Evolutionary conservation across 2,329 filamentous ascomycete genomes (phyloP).

Genomic region (Eutypella sp.): DNA sequence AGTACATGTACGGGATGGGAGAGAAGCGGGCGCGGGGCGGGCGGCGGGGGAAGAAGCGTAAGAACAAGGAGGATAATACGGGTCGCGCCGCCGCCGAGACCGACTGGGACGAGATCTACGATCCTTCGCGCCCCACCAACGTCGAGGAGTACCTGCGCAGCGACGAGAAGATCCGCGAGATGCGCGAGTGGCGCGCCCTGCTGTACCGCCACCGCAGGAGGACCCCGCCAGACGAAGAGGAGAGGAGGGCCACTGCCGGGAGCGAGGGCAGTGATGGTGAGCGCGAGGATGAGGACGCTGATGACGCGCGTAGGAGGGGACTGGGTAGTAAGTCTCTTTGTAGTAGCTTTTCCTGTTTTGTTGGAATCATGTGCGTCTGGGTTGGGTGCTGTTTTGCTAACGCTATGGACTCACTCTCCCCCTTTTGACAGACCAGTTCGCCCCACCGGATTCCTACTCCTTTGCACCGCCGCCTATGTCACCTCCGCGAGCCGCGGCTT

Average conservation of each 20-base stretch:
- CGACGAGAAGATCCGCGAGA: slow-evolving; percentile 75
- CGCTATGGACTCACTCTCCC: background rate
- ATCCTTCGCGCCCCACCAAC: slow-evolving; percentile 75
- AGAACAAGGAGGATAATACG: slow-evolving; percentile 69
- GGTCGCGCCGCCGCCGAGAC: slow-evolving; percentile 52
- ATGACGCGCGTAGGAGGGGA: background rate
- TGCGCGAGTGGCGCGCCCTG: slow-evolving; percentile 78
- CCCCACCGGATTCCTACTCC: slow-evolving; percentile 51
- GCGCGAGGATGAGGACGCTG: slow-evolving; percentile 15
- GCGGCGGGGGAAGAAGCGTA: slow-evolving; percentile 60
- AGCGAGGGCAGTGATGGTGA: slow-evolving; percentile 29
- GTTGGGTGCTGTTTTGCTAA: slow-evolving; percentile 7
- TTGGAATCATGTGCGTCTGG: background rate
- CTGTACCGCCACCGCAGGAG: slow-evolving; percentile 65
- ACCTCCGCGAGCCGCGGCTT: slow-evolving; percentile 39
- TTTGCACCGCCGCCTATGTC: slow-evolving; percentile 53
- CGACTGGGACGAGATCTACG: slow-evolving; percentile 93
- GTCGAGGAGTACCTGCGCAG: slow-evolving; percentile 80
- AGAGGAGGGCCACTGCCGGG: slow-evolving; percentile 19
- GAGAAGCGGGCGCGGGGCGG: slow-evolving; percentile 72
- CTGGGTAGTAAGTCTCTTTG: background rate
- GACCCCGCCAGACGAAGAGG: slow-evolving; percentile 42
- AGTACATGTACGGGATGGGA: slow-evolving; percentile 61
- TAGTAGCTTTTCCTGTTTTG: background rate
- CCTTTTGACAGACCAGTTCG: slow-evolving; percentile 47